Conservation (phyloP, 306 rosid genomes). For the Trifolium fragiferum region DNA sequence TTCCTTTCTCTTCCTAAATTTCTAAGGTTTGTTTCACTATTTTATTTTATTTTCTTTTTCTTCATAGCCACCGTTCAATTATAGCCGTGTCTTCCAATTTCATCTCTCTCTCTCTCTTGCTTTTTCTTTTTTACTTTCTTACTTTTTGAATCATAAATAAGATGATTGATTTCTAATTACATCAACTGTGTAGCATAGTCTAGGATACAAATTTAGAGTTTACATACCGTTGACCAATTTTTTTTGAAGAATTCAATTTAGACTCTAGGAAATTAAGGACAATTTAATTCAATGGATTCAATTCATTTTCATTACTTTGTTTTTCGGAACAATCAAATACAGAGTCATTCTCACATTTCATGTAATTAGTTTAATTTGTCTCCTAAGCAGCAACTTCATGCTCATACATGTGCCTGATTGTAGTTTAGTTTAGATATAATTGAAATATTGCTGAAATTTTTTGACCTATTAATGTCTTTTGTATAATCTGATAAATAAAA, state of each 20-base stretch:
- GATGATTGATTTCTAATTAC: too few relatives aligned
- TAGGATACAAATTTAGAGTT: neutral
- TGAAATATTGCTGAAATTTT: neutral
- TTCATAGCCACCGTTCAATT: neutral
- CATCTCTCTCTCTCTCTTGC: neutral
- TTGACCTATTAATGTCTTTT: slow-evolving; percentile 9
- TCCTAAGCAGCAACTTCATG: neutral
- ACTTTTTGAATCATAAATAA: too few relatives aligned
- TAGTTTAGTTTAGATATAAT: neutral
- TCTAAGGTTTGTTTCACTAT: slow-evolving; percentile 13
- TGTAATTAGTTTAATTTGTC: neutral
- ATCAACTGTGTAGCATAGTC: too few relatives aligned
- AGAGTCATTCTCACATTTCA: neutral
- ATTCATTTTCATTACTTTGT: neutral
- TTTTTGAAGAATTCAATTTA: neutral
- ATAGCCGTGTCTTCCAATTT: neutral
- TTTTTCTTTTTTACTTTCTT: too few relatives aligned
- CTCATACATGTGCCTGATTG: neutral
- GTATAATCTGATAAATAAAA: neutral
- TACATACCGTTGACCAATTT: neutral
- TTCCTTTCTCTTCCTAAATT: too few relatives aligned
- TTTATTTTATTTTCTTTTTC: too few relatives aligned
- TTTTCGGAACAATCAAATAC: neutral
- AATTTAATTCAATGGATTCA: neutral
- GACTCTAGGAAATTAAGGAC: too few relatives aligned